Evolutionary conservation across 345 rosid species (phyloP), one percentile per base, ranked within the genome.

Genomic region (Hypericum androsaemum): DNA sequence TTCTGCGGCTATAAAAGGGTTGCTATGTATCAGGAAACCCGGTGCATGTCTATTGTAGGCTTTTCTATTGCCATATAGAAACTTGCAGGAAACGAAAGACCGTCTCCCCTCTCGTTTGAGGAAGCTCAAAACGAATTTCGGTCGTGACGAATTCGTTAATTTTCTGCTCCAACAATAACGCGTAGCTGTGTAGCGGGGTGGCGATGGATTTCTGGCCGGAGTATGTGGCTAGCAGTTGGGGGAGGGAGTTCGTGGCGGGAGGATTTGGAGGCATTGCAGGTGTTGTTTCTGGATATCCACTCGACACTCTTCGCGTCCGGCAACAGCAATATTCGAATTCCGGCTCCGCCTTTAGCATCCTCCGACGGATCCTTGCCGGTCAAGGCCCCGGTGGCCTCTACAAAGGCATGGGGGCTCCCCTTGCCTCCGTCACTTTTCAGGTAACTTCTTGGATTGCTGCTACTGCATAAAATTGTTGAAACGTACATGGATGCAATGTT

Each of bases 231-330:
- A 78, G 52, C 59, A 84, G 86, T 55, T 83, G 83, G 83, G 96
- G 95, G 1, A 72, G 60, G 58, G 96, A 92, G 56, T 85, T 84
- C 70, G 88, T 88, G 43, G 98, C 90, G 7, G 97, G 97, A 35
- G 98, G 97, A 3, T 77, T 80, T 52, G 97, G 98, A 16, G 98
- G 98, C 62, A 70, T 77, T 14, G 97, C 98, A n/a, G 97, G 98
- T 1, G 78, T 92, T 7, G 35, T 92, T 61, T 75, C 95, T 4
- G 98, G 97, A 0, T 92, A 88, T 59, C 98, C 98, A 0, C 83
- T 92, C 36, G 98, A 92, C 61, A 85, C 97, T 3, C 64, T 85
- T 8, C 74, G 98, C 13, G 77, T 88, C 39, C 71, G 88, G 42
- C 98, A 74, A 54, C 98, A 92, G 53, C 77, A 67, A 22, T 22